phyloP scores from a whole-genome alignment of 441 rosid species.

The Populus tomentosa region DNA sequence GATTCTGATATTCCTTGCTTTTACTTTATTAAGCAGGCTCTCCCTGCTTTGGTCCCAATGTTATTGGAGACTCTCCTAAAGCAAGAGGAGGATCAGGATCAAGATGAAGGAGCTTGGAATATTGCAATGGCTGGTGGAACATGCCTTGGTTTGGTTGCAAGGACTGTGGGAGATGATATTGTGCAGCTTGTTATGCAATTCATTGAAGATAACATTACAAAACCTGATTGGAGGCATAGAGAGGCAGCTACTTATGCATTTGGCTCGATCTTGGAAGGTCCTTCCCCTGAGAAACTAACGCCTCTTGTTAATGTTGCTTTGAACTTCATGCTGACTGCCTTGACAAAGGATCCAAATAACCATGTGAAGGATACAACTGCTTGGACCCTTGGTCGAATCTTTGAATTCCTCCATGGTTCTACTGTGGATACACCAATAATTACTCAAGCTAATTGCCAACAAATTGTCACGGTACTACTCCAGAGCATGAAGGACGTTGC shows the following conservation, averaged over 20 bases:
- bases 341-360: constrained; percentile 58
- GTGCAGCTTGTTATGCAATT: constrained; percentile 53
- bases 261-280: constrained; percentile 57
- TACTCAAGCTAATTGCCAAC: constrained; percentile 38
- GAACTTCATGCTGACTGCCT: constrained; percentile 42
- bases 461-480: constrained; percentile 32
- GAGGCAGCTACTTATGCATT: constrained; percentile 82
- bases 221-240: constrained; percentile 49
- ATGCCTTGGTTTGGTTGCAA: constrained; percentile 58
- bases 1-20: constrained; percentile 66
- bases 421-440: constrained; percentile 35
- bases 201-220: constrained; percentile 44
- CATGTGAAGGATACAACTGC: constrained; percentile 57
- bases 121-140: constrained; percentile 85
- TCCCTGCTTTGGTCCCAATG: constrained; percentile 52
- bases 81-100: constrained; percentile 58
- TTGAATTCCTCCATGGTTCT: constrained; percentile 44
- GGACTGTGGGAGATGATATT: constrained; percentile 49
- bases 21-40: constrained; percentile 54
- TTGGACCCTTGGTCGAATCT: constrained; percentile 23
- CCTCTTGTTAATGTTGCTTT: constrained; percentile 41
- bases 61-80: constrained; percentile 50
- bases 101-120: constrained; percentile 54
- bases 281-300: constrained; percentile 42
- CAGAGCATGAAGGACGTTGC: constrained; percentile 48